Percentiles rank a stretch among this genome's conserved stretches.
Conservation (phyloP, 2,329 filamentous ascomycete genomes). For the Diaporthe citrichinensis region DNA sequence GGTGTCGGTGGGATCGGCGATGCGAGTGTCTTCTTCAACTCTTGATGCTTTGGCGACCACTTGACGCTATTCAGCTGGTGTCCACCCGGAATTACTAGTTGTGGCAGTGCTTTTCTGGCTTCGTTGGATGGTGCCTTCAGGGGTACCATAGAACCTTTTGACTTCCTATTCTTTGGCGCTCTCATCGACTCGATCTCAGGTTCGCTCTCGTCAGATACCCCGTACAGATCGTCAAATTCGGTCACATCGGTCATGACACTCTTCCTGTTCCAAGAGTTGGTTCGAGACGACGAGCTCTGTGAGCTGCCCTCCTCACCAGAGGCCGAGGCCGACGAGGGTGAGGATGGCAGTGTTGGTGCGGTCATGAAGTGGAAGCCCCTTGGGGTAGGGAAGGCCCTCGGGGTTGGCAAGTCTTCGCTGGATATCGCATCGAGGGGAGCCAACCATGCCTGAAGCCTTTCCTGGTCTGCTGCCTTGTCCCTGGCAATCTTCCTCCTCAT, state of each 20-base stretch:
- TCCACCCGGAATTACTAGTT: conserved; percentile 65
- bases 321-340: conserved; percentile 68
- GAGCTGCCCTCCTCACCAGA: conserved; percentile 53
- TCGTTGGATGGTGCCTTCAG: conserved; percentile 50
- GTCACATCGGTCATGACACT: conserved; percentile 76
- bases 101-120: conserved; percentile 57
- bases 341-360: conserved; percentile 73
- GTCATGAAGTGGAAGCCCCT: conserved; percentile 75
- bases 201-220: conserved; percentile 82
- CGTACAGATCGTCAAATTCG: conserved; percentile 90
- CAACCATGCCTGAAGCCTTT: conserved; percentile 71
- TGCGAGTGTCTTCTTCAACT: conserved; percentile 63
- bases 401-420: conserved; percentile 38
- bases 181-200: conserved; percentile 59
- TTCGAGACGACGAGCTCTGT: conserved; percentile 66
- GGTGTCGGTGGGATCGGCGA: conserved; percentile 76
- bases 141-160: conserved; percentile 49
- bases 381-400: conserved; percentile 79
- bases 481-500: conserved; percentile 47
- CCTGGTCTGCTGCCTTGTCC: conserved; percentile 48
- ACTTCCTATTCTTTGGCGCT: conserved; percentile 49
- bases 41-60: conserved; percentile 34
- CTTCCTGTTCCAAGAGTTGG: conserved; percentile 73
- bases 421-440: conserved; percentile 63
- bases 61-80: conserved; percentile 13